Percentiles rank a stretch among this genome's conserved stretches.
Evolutionary conservation across 2,329 filamentous ascomycete species (phyloP).

Genomic region (Aspergillus awamori): DNA sequence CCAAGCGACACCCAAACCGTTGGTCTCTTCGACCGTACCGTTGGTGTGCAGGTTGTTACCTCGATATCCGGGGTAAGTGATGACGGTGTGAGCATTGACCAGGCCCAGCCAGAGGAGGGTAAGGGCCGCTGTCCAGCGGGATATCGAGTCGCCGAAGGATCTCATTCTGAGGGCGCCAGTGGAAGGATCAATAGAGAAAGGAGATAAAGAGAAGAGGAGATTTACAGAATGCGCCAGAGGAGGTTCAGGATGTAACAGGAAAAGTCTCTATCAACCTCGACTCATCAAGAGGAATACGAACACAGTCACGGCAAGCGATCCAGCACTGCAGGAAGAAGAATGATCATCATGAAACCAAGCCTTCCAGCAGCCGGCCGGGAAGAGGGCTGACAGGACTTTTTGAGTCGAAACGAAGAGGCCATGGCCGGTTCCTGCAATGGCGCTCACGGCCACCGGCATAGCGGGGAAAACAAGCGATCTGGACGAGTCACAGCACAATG

Average conservation of each 20-base stretch:
- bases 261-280: conserved; percentile 4
- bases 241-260: conserved; percentile 6
- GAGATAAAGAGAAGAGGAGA: conserved; percentile 11
- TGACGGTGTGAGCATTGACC: conserved; percentile 68
- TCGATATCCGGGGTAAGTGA: conserved; percentile 84
- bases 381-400: conserved; percentile 34
- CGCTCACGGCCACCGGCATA: conserved; percentile 14
- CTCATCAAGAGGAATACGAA: conserved; percentile 11
- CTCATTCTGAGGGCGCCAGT: conserved; percentile 28
- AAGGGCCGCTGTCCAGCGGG: conserved; percentile 32
- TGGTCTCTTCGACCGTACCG: conserved; percentile 55
- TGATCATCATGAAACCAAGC: conserved; percentile 26
- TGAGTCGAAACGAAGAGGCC: conserved; percentile 29
- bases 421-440: conserved; percentile 22
- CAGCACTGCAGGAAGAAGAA: conserved; percentile 4
- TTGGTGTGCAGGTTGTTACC: conserved; percentile 84
- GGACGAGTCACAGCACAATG: conserved; percentile 33
- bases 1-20: conserved; percentile 51
- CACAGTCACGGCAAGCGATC: conserved; percentile 1
- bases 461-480: conserved; percentile 14
- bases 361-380: conserved; percentile 19
- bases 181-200: background rate
- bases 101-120: conserved; percentile 42
- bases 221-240: background rate
- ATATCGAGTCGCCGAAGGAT: conserved; percentile 28